Conservation (phyloP, 2,329 filamentous ascomycete species). For the Colletotrichum falcatum region DNA sequence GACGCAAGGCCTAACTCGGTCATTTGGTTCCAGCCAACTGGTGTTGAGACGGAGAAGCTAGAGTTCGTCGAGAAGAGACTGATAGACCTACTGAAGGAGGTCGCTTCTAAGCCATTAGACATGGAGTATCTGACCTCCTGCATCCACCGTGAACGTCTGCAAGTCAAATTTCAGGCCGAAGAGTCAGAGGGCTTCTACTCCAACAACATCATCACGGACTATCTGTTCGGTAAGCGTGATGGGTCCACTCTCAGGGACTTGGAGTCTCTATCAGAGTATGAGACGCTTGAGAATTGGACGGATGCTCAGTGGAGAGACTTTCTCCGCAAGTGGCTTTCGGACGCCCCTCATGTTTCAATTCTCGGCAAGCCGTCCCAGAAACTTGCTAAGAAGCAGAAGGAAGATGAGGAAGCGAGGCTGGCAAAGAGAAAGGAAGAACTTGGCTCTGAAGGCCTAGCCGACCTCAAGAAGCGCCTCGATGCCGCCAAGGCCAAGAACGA, state of each 20-base stretch:
- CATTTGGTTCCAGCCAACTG: constrained; percentile 87
- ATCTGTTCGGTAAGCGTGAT: constrained; percentile 88
- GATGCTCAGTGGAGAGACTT: constrained; percentile 88
- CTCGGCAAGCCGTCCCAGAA: constrained; percentile 87
- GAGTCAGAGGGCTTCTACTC: constrained; percentile 84
- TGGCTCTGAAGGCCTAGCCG: constrained; percentile 83
- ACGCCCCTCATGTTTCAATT: constrained; percentile 88
- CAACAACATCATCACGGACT: constrained; percentile 89
- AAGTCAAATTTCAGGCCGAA: constrained; percentile 87
- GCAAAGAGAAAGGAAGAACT: constrained; percentile 82
- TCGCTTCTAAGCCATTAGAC: constrained; percentile 83
- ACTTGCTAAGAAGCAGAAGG: constrained; percentile 84
- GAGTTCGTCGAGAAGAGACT: constrained; percentile 86
- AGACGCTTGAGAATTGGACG: constrained; percentile 80
- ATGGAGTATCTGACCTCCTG: constrained; percentile 93
- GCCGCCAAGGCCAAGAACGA: constrained; percentile 91
- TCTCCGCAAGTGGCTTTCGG: constrained; percentile 84
- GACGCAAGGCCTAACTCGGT: constrained; percentile 85
- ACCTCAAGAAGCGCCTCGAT: constrained; percentile 80
- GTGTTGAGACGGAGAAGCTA: constrained; percentile 88
- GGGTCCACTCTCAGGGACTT: constrained; percentile 79
- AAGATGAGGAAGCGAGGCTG: constrained; percentile 82
- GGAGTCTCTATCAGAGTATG: constrained; percentile 68
- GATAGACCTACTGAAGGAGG: constrained; percentile 84
- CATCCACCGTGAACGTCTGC: constrained; percentile 82